Evolutionary conservation across 108 stramenopile species (phyloP).

Genomic region (Fragilariopsis cylindrus): DNA sequence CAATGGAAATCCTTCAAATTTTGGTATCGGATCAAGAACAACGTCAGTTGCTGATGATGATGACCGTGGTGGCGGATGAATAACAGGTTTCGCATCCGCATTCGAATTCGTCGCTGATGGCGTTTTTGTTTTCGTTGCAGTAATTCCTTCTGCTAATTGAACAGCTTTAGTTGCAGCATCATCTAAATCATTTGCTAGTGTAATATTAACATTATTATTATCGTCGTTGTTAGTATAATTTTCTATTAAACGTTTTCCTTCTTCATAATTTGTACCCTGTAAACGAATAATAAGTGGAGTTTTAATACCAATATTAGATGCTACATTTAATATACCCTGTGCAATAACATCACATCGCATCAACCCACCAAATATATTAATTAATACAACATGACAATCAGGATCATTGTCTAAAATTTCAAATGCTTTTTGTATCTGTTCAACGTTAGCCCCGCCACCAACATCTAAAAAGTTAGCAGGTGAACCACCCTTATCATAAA

Average conservation of each 20-base stretch:
- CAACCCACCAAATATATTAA: slow-evolving; percentile 98
- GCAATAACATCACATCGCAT: slow-evolving; percentile 97
- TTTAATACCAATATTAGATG: slow-evolving; percentile 75
- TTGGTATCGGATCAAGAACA: neutral
- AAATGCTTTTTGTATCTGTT: slow-evolving; percentile 79
- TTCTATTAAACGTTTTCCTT: slow-evolving; percentile 77
- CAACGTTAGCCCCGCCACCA: slow-evolving; percentile 81
- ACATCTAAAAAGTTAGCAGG: slow-evolving; percentile 99
- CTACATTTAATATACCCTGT: slow-evolving; percentile 85
- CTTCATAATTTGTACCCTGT: slow-evolving; percentile 92
- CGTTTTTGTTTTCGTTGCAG: slow-evolving; percentile 13
- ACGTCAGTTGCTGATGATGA: too few species aligned
- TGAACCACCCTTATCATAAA: slow-evolving; percentile 88
- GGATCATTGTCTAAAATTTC: slow-evolving; percentile 73
- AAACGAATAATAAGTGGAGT: slow-evolving; percentile 91
- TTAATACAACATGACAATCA: slow-evolving; percentile 84
- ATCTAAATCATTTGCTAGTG: slow-evolving; percentile 84
- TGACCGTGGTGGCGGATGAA: too few species aligned
- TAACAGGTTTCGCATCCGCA: neutral
- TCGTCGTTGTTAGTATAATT: neutral
- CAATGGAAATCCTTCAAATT: slow-evolving; percentile 2
- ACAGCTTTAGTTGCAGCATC: slow-evolving; percentile 94
- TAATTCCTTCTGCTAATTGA: slow-evolving; percentile 68
- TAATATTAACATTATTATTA: slow-evolving; percentile 44
- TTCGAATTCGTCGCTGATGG: neutral